Evolutionary conservation across 2,329 filamentous ascomycete species (phyloP).

Genomic region (Ophiosphaerella herpotricha): DNA sequence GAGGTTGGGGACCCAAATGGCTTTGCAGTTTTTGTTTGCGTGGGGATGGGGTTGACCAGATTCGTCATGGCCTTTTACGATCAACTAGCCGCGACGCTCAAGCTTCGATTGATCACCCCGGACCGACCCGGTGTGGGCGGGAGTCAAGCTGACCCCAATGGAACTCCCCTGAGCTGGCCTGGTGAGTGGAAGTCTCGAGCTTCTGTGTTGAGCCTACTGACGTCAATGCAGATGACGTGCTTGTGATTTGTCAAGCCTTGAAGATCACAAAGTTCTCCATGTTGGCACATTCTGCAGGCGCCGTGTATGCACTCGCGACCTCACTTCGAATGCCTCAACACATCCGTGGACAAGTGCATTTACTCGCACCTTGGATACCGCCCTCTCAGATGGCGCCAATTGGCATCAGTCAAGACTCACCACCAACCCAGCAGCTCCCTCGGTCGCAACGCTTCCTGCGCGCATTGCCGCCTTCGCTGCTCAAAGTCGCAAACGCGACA

Average conservation of each 20-base stretch:
- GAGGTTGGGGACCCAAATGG: constrained; percentile 94
- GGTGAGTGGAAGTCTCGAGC: constrained; percentile 58
- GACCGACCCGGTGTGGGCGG: constrained; percentile 93
- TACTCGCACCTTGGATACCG: constrained; percentile 95
- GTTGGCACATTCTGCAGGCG: constrained; percentile 91
- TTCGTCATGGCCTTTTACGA: constrained; percentile 98
- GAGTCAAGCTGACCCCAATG: constrained; percentile 82
- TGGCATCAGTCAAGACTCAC: constrained; percentile 70
- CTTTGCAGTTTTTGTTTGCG: constrained; percentile 91
- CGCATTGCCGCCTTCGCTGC: constrained; percentile 83
- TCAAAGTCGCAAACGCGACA: constrained; percentile 92
- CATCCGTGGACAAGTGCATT: constrained; percentile 89
- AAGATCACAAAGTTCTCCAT: constrained; percentile 97
- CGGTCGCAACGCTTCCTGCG: constrained; percentile 90
- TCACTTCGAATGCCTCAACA: constrained; percentile 95
- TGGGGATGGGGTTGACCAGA: constrained; percentile 95
- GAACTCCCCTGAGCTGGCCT: constrained; percentile 91
- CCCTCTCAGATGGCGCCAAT: constrained; percentile 63
- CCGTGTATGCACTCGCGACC: constrained; percentile 96
- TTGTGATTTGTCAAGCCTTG: constrained; percentile 87
- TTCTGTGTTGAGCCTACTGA: constrained; percentile 17
- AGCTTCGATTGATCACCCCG: constrained; percentile 86
- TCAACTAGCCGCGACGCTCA: constrained; percentile 86
- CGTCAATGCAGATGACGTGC: constrained; percentile 69
- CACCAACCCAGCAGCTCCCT: constrained; percentile 83